phyloP scores from a whole-genome alignment of 148 eudicot genomes.

The Amaranthus hypochondriacus region DNA sequence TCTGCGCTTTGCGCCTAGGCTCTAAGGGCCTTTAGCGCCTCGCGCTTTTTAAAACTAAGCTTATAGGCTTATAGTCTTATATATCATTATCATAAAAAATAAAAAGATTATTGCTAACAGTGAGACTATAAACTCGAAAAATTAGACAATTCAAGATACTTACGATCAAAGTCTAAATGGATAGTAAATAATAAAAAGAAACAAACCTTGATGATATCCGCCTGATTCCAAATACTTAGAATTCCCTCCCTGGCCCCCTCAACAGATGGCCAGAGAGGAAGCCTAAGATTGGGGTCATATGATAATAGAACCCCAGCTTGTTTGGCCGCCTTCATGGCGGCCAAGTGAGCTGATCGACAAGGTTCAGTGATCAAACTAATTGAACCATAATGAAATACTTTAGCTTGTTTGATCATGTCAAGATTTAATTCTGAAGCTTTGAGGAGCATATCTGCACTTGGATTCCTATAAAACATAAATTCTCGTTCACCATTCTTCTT shows the following conservation, averaged over 20 bases:
- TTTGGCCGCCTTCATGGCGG: constrained; percentile 53
- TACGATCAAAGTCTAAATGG: background rate
- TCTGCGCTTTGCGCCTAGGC: too few relatives aligned
- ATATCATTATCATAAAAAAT: too few relatives aligned
- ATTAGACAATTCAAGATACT: too few relatives aligned
- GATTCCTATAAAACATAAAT: constrained; percentile 66
- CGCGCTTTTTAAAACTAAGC: too few relatives aligned
- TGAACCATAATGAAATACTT: constrained; percentile 61
- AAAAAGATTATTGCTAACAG: too few relatives aligned
- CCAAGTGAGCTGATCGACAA: constrained; percentile 47
- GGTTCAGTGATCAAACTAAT: constrained; percentile 62
- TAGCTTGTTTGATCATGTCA: constrained; percentile 43
- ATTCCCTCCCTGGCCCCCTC: constrained; percentile 47
- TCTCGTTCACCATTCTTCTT: constrained; percentile 49
- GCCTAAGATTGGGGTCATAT: constrained; percentile 58
- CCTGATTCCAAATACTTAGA: constrained; percentile 50
- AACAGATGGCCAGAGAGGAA: constrained; percentile 59
- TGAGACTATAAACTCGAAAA: too few relatives aligned
- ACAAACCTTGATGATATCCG: constrained; percentile 54
- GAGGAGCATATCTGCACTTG: constrained; percentile 66
- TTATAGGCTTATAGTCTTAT: too few relatives aligned
- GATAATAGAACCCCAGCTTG: constrained; percentile 52
- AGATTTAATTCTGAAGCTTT: constrained; percentile 35
- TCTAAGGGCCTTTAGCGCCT: too few relatives aligned
- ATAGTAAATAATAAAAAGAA: background rate